Base-by-base conservation (phyloP, 2,329 filamentous ascomycete genomes). In the Fusarium sp. region DNA sequence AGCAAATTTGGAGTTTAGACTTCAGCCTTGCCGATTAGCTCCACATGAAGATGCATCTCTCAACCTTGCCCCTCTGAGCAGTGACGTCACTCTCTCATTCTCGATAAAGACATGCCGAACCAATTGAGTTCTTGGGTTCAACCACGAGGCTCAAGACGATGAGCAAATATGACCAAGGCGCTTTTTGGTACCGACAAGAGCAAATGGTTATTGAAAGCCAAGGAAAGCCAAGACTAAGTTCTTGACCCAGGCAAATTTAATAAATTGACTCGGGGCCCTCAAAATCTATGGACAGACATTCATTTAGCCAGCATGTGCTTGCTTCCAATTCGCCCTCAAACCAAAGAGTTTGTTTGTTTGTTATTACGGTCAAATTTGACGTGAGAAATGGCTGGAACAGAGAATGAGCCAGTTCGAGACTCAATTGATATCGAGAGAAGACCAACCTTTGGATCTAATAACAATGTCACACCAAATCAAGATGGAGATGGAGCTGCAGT, bases 41-140 rank as follows among this genome's bases (percentile, higher is more conserved):
- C 63, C 63, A 45, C 42, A 37, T 37, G 9, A 18, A 37, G 4
- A 37, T 37, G 16, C 32, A 20, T 16, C 2, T 2, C 1, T 12
- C 42, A 65, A 60, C 61, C 61, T 65, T 52, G 61, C 55, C 61
- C 37, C 47, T 45, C 42, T 3, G 18, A 2, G 22, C 20, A 11
- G 32, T 60, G 71, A 74, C 72, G 73, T 75, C 73, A 75, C n/a
- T 29, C 20, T 12, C 46, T 4, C 10, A 37, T 18, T 16, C 14
- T 45, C n/a, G 7, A 29, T 24, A 30, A 54, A 66, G 74, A 67
- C 64, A 42, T 73, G 27, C 14, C 62, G 56, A 51, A 41, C 74
- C 74, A 75, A 75, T 75, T 57, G 59, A 41, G 57, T 52, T 42
- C 32, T 18, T 11, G 54, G 65, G 48, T 61, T 48, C 7, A n/a